Percentiles rank a stretch among this genome's conserved stretches.
Conservation (phyloP, 805 yeast genomes). For the Trichomonascus vanleenenianus region DNA sequence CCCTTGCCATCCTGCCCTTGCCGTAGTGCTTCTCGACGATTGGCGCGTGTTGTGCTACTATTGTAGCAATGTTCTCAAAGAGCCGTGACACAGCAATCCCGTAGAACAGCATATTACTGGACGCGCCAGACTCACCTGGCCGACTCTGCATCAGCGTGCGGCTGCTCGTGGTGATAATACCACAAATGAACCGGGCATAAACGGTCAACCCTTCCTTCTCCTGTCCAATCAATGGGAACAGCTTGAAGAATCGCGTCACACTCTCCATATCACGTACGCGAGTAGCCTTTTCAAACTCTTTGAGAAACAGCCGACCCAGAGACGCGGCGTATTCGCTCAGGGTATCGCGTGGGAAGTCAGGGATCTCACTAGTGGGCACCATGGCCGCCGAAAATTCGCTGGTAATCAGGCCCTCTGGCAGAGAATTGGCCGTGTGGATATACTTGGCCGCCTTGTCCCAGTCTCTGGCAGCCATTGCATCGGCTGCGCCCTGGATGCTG, state of each 20-base stretch:
- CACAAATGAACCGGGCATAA: slow-evolving; percentile 81
- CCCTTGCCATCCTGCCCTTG: slow-evolving; percentile 44
- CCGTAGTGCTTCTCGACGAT: slow-evolving; percentile 74
- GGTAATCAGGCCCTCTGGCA: slow-evolving; percentile 46
- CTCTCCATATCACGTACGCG: slow-evolving; percentile 52
- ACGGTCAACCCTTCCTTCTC: slow-evolving; percentile 64
- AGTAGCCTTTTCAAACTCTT: slow-evolving; percentile 68
- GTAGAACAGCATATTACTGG: slow-evolving; percentile 26
- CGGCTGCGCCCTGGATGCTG: slow-evolving; percentile 55
- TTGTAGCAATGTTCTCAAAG: slow-evolving; percentile 76
- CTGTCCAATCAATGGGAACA: slow-evolving; percentile 80
- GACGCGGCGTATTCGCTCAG: slow-evolving; percentile 51
- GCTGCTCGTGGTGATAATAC: slow-evolving; percentile 72
- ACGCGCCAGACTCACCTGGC: slow-evolving; percentile 5
- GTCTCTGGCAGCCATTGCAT: slow-evolving; percentile 58
- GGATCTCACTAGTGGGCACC: slow-evolving; percentile 81
- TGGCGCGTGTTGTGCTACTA: slow-evolving; percentile 78
- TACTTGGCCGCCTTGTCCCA: slow-evolving; percentile 76
- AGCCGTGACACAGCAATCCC: slow-evolving; percentile 37
- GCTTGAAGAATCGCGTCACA: slow-evolving; percentile 70
- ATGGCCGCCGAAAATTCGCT: slow-evolving; percentile 72
- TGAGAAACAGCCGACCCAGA: slow-evolving; percentile 48
- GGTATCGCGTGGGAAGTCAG: slow-evolving; percentile 62
- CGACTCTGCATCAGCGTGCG: slow-evolving; percentile 44
- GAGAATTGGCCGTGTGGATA: slow-evolving; percentile 42